Evolutionary conservation across 2,329 filamentous ascomycete genomes (phyloP).

Genomic region (Leptographium galeiforme): DNA sequence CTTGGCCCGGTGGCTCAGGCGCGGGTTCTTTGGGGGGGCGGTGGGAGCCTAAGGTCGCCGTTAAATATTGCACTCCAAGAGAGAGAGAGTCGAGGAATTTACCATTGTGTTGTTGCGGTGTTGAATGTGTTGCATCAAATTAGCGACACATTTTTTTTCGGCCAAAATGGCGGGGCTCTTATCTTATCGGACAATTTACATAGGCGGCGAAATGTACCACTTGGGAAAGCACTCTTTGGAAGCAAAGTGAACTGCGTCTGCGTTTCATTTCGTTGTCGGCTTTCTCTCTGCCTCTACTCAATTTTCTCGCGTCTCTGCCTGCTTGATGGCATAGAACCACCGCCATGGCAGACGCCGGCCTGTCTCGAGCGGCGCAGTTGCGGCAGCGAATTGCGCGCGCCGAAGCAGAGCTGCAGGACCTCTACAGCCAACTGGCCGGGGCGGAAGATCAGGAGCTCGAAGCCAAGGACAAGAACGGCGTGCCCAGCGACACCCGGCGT

Average conservation of each 20-base stretch:
- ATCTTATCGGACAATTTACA: too few relatives aligned
- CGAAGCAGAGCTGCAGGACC: constrained; percentile 31
- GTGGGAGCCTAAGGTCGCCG: constrained; percentile 13
- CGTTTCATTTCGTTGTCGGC: background rate
- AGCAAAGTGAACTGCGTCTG: background rate
- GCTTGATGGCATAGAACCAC: too few relatives aligned
- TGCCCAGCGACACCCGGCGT: constrained; percentile 21
- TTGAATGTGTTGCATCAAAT: too few relatives aligned
- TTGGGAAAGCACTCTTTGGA: too few relatives aligned
- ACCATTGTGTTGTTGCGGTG: background rate
- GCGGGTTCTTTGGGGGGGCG: constrained; percentile 5
- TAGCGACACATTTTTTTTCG: too few relatives aligned
- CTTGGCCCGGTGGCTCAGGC: constrained; percentile 27
- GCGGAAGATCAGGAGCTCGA: background rate
- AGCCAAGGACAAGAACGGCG: background rate
- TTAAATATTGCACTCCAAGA: background rate
- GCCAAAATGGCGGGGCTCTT: too few relatives aligned
- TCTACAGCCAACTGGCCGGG: constrained; percentile 30
- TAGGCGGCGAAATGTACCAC: too few relatives aligned
- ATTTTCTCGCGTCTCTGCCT: too few relatives aligned
- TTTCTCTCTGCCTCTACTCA: background rate
- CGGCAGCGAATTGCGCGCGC: constrained; percentile 31
- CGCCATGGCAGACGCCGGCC: background rate
- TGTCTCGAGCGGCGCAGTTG: constrained; percentile 20
- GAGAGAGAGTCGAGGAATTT: background rate